Conservation (phyloP, 202 grass and related monocot species). For the Hordeum pubiflorum region DNA sequence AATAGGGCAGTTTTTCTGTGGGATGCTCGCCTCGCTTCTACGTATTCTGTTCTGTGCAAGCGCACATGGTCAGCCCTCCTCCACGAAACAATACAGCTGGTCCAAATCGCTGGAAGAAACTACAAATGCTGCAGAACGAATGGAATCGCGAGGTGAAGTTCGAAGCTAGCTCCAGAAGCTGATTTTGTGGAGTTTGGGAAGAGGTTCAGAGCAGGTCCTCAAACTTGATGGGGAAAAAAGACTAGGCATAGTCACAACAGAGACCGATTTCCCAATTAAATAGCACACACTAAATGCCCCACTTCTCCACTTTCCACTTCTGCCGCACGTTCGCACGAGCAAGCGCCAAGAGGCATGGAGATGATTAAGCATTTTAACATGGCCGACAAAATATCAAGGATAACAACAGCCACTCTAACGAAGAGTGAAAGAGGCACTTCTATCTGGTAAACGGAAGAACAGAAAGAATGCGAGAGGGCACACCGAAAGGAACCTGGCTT, state of each 20-base stretch:
- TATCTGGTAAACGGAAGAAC: conserved; percentile 5
- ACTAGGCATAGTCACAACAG: not conserved
- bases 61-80: no score
- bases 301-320: conserved; percentile 6
- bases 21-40: no score
- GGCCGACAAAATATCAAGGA: not conserved
- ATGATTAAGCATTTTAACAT: not conserved
- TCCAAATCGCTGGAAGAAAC: no score
- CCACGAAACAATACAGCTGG: no score
- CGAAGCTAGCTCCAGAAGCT: no score
- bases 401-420: not conserved
- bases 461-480: not conserved
- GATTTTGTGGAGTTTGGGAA: no score
- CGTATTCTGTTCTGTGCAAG: no score
- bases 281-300: not conserved
- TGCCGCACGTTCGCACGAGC: not conserved
- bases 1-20: no score
- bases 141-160: no score
- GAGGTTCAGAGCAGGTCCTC: no score
- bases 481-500: not conserved
- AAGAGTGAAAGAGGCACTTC: conserved; percentile 9
- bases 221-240: no score
- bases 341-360: not conserved
- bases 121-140: no score
- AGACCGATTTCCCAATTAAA: not conserved